Conservation (phyloP, 345 rosid species). For the Lumnitzera racemosa region DNA sequence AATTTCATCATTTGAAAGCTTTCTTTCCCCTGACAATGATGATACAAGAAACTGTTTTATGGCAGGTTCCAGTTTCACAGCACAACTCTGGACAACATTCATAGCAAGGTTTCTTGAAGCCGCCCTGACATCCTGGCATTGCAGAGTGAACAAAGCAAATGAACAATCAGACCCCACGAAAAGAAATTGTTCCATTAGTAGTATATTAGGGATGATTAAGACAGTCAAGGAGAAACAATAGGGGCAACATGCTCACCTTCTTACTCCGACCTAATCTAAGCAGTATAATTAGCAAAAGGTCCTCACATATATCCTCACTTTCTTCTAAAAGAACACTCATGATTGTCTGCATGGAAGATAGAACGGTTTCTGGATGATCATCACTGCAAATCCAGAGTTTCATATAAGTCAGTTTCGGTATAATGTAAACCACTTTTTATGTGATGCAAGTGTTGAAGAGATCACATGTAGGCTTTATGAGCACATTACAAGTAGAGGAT, state of each 20-base stretch:
- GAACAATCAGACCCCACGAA: not conserved
- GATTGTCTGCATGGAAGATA: constrained; percentile 84
- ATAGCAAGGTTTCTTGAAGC: constrained; percentile 85
- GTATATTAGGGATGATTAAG: not conserved
- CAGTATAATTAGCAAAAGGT: constrained; percentile 60
- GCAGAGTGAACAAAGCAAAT: not conserved
- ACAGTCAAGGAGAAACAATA: not conserved
- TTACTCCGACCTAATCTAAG: constrained; percentile 67
- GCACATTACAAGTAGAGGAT: too few relatives aligned
- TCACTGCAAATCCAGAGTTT: constrained; percentile 47
- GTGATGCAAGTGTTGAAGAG: too few relatives aligned
- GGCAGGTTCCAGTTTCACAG: constrained; percentile 76
- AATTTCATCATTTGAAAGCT: constrained; percentile 40
- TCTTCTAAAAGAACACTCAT: constrained; percentile 83
- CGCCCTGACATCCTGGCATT: constrained; percentile 42
- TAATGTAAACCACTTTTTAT: constrained; percentile 1
- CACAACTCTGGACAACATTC: constrained; percentile 81
- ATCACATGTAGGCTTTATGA: too few relatives aligned
- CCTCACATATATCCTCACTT: constrained; percentile 84
- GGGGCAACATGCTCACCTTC: constrained; percentile 42
- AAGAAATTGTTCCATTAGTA: not conserved
- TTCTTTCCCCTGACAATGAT: constrained; percentile 76
- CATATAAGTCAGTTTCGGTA: constrained; percentile 8
- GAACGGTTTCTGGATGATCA: constrained; percentile 85
- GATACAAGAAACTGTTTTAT: constrained; percentile 85